Conservation (phyloP, 2,329 filamentous ascomycete species). For the Aspergillus piperis region DNA sequence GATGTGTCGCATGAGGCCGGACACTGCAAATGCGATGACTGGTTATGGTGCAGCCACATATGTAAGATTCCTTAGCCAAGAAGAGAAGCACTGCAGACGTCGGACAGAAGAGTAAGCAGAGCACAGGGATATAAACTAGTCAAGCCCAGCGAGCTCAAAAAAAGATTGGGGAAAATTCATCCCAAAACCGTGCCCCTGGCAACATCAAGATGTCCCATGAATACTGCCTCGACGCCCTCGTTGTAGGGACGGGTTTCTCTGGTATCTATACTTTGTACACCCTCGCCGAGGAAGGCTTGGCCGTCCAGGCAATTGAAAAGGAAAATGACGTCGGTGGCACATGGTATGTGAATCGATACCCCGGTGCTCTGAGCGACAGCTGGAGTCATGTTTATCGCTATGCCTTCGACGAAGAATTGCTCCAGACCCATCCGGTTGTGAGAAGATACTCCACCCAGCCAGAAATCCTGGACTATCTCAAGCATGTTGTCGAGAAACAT, state of each 20-base stretch:
- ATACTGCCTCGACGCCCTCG: slow-evolving; percentile 36
- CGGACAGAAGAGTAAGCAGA: no score
- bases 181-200: no score
- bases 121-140: no score
- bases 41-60: no score
- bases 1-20: no score
- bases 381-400: slow-evolving; percentile 29
- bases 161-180: no score
- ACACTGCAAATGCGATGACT: no score
- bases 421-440: slow-evolving; percentile 15
- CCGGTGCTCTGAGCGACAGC: slow-evolving; percentile 47
- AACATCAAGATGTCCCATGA: background rate
- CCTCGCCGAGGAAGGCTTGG: slow-evolving; percentile 40
- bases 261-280: slow-evolving; percentile 41
- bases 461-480: slow-evolving; percentile 33
- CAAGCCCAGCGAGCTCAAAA: no score
- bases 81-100: no score
- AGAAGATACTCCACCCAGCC: slow-evolving; percentile 18
- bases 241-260: slow-evolving; percentile 45
- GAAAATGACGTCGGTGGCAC: slow-evolving; percentile 44
- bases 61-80: no score
- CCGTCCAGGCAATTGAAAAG: slow-evolving; percentile 42
- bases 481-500: slow-evolving; percentile 26
- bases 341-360: slow-evolving; percentile 51
- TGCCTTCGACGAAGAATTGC: slow-evolving; percentile 27